These are phyloP conservation scores for Aspergillus mulundensis DNA, from an alignment of 495 filamentous ascomycete genomes.

Conservation along the genomic window DNA sequence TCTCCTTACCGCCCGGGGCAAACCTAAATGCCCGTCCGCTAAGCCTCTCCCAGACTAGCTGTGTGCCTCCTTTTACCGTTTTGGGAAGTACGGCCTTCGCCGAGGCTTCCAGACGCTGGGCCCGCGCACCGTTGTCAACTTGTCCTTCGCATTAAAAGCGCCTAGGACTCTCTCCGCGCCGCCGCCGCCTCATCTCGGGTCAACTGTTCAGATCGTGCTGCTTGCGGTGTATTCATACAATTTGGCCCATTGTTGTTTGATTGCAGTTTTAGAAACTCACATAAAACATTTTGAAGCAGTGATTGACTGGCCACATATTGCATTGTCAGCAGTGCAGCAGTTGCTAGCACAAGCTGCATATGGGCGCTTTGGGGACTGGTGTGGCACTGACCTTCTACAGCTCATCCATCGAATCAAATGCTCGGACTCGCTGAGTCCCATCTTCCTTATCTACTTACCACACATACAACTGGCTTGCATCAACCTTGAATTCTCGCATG, in stretches of 20 bases:
- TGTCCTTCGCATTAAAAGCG: background rate
- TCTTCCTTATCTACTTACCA: background rate
- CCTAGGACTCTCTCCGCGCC: background rate
- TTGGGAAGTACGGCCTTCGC: slow-evolving; percentile 8
- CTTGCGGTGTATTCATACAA: background rate
- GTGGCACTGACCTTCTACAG: too few species aligned
- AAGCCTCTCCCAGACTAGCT: slow-evolving; percentile 10
- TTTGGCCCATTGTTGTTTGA: background rate
- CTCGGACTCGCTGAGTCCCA: background rate
- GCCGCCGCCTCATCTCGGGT: background rate
- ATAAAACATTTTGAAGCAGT: background rate
- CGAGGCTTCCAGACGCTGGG: background rate
- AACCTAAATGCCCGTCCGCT: slow-evolving; percentile 13
- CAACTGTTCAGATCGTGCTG: background rate
- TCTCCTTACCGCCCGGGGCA: slow-evolving; percentile 8
- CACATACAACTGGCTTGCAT: background rate
- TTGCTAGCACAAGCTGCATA: background rate
- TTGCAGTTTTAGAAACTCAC: background rate
- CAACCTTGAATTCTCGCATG: background rate
- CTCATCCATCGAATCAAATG: too few species aligned
- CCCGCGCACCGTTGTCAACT: background rate
- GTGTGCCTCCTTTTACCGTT: slow-evolving; percentile 18
- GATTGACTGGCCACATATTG: background rate
- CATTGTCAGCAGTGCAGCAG: background rate
- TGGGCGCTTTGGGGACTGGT: background rate